These are phyloP conservation scores for Boletus smithii DNA, from an alignment of 1,284 basidiomycete genomes.

Conservation along the genomic window DNA sequence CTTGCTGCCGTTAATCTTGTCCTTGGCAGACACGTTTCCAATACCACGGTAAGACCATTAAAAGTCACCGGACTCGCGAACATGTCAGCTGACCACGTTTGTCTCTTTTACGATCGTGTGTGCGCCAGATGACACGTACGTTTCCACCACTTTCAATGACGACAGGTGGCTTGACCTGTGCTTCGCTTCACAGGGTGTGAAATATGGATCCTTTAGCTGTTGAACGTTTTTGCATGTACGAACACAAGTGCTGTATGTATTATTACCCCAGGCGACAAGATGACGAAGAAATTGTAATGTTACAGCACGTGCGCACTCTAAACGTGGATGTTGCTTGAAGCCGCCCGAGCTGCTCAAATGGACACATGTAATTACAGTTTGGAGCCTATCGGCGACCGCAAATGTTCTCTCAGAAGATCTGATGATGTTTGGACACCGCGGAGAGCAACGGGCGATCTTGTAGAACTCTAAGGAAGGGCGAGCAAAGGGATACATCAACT, in stretches of 20 bases:
- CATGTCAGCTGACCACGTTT: slow-evolving; percentile 14
- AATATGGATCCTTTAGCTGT: slow-evolving; percentile 4
- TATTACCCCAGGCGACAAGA: slow-evolving; percentile 11
- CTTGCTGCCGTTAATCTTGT: slow-evolving; percentile 15
- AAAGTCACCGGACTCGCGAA: background rate
- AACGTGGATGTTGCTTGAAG: too few species aligned
- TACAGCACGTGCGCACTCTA: background rate
- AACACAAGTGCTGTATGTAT: slow-evolving; percentile 21
- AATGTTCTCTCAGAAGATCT: too few species aligned
- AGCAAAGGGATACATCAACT: too few species aligned
- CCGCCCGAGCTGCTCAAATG: background rate
- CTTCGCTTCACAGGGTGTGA: slow-evolving; percentile 22
- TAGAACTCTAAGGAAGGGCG: too few species aligned
- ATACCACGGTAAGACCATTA: slow-evolving; percentile 59
- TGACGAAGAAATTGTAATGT: slow-evolving; percentile 5
- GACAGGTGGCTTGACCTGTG: background rate
- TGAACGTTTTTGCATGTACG: slow-evolving; percentile 22
- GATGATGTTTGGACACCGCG: too few species aligned
- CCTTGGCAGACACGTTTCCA: slow-evolving; percentile 62
- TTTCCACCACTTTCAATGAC: slow-evolving; percentile 8
- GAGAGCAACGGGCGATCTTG: too few species aligned
- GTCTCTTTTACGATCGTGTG: slow-evolving; percentile 2
- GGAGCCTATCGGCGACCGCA: too few species aligned
- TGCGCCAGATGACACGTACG: slow-evolving; percentile 43
- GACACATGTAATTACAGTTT: too few species aligned